Evolutionary conservation across 768 basidiomycete genomes (phyloP).

Genomic region (Tulasnella calospora): DNA sequence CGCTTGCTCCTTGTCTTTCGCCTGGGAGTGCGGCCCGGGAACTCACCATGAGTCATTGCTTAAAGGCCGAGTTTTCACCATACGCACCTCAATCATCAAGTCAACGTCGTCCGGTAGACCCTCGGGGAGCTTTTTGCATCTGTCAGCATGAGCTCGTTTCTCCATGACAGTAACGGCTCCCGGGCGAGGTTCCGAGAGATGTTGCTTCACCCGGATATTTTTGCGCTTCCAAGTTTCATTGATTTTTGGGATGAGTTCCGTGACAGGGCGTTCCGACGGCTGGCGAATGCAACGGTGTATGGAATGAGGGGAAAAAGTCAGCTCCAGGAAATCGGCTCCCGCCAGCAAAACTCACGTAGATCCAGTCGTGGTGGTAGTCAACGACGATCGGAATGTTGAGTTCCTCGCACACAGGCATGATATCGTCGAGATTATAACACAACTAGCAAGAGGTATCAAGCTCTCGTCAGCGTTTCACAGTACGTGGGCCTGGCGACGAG

Average conservation of each 20-base stretch:
- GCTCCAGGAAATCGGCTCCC: conserved; percentile 21
- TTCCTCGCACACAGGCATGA: conserved; percentile 82
- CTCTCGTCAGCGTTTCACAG: background rate
- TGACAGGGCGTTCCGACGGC: conserved; percentile 47
- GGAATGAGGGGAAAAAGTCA: background rate
- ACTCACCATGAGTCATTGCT: background rate
- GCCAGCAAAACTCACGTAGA: conserved; percentile 48
- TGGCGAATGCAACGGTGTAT: background rate
- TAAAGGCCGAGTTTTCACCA: background rate
- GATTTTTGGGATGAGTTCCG: conserved; percentile 66
- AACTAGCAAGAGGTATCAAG: conserved; percentile 42
- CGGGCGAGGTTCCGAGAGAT: conserved; percentile 82
- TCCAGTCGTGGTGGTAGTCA: conserved; percentile 80
- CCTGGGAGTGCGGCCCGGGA: conserved; percentile 35
- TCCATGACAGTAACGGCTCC: conserved; percentile 83
- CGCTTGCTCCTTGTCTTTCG: conserved; percentile 90
- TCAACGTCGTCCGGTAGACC: conserved; percentile 71
- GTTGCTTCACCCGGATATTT: conserved; percentile 86
- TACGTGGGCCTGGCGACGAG: background rate
- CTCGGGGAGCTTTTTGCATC: conserved; percentile 62
- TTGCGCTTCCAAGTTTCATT: conserved; percentile 67
- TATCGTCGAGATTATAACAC: conserved; percentile 84
- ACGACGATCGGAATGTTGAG: conserved; percentile 66
- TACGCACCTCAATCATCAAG: conserved; percentile 73
- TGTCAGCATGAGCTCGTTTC: conserved; percentile 77